phyloP scores from a whole-genome alignment of 1,284 basidiomycete species.

The Fomitopsis betulina region DNA sequence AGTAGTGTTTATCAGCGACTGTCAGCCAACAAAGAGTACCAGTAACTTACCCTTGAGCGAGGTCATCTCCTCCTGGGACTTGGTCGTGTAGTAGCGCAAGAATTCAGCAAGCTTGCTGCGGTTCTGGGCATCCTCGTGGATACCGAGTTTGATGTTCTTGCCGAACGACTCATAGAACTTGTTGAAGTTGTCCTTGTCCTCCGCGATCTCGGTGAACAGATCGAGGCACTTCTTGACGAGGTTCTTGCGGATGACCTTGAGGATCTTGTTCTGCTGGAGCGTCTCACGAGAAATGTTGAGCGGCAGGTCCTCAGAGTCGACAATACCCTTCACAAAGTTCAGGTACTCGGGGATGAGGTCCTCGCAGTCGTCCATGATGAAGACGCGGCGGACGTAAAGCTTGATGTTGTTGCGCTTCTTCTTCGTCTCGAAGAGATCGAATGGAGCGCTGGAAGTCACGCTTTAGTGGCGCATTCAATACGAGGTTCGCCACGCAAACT shows the following conservation, averaged over 20 bases:
- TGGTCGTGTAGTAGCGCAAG: constrained; percentile 98
- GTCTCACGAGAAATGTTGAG: constrained; percentile 99
- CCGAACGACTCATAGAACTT: constrained; percentile 98
- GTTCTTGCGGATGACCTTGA: constrained; percentile 99
- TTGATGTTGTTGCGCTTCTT: constrained; percentile 99
- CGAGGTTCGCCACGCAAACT: constrained; percentile 20
- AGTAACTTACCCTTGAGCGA: constrained; percentile 81
- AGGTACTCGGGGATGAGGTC: constrained; percentile 99
- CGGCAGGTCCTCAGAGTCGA: constrained; percentile 99
- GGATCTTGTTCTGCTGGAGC: constrained; percentile 99
- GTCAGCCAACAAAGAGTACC: neutral
- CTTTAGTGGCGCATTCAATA: constrained; percentile 12
- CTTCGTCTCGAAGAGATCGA: constrained; percentile 99
- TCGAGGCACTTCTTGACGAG: constrained; percentile 99
- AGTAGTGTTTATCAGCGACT: neutral
- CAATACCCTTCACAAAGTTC: constrained; percentile 99
- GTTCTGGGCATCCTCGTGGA: constrained; percentile 99
- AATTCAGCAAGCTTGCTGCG: constrained; percentile 99
- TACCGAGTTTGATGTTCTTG: constrained; percentile 98
- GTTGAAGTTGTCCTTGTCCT: constrained; percentile 99
- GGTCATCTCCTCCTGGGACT: constrained; percentile 87
- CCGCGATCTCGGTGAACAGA: constrained; percentile 92
- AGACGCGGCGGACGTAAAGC: constrained; percentile 99
- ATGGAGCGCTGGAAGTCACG: constrained; percentile 68
- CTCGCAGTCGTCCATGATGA: constrained; percentile 99